Evolutionary conservation across 345 rosid species (phyloP).

Genomic region (Jatropha curcas): DNA sequence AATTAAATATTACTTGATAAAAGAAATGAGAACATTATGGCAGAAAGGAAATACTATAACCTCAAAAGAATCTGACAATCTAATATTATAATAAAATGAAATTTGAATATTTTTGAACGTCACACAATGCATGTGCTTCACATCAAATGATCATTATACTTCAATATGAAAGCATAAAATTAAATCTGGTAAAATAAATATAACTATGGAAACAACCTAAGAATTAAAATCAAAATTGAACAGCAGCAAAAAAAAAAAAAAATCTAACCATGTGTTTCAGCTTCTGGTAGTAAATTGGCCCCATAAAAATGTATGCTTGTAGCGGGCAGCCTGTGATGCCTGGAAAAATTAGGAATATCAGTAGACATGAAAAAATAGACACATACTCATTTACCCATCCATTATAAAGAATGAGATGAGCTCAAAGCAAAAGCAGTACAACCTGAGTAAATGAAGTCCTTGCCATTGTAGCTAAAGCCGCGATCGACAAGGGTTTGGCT

Average conservation of each 20-base stretch:
- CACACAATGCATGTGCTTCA: neutral
- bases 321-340: conserved; percentile 88
- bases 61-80: neutral
- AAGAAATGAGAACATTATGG: no score
- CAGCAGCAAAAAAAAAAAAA: neutral
- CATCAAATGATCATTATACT: neutral
- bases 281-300: conserved; percentile 97
- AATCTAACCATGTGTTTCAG: conserved; percentile 88
- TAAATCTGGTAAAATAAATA: neutral
- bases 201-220: neutral
- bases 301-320: conserved; percentile 92
- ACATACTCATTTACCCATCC: neutral
- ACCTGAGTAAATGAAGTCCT: conserved; percentile 95
- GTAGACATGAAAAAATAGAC: neutral
- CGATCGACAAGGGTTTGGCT: conserved; percentile 75
- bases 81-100: conserved; percentile 1
- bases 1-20: no score
- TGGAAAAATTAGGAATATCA: conserved; percentile 37
- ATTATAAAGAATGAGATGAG: neutral
- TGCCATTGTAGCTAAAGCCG: conserved; percentile 89
- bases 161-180: neutral
- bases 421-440: neutral
- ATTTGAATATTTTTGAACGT: neutral
- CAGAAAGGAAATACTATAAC: neutral
- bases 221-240: neutral